phyloP scores from a whole-genome alignment of 345 rosid species.

The Hirschfeldia incana region DNA sequence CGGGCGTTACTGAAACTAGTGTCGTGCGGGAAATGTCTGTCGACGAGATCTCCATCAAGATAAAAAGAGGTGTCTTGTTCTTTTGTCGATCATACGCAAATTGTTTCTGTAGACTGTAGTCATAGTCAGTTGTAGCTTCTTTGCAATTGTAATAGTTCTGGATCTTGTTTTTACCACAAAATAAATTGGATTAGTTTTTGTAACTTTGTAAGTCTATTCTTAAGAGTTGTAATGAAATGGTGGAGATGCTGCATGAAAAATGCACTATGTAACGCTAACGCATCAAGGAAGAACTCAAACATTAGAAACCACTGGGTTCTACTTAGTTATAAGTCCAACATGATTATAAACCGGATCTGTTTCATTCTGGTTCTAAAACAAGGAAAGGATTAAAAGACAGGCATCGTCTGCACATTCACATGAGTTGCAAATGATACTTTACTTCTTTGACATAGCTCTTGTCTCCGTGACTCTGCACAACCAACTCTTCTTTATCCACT shows the following conservation, averaged over 20 bases:
- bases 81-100: slow-evolving; percentile 16
- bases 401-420: too few species aligned
- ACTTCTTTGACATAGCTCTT: too few species aligned
- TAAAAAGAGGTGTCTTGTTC: not conserved
- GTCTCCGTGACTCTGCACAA: too few species aligned
- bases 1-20: slow-evolving; percentile 70
- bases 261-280: not conserved
- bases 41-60: slow-evolving; percentile 61
- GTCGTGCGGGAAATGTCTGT: slow-evolving; percentile 77
- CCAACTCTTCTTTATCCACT: too few species aligned
- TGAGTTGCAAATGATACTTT: too few species aligned
- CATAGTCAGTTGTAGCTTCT: slow-evolving; percentile 30
- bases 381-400: not conserved
- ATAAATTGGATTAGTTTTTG: not conserved
- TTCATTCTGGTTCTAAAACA: too few species aligned
- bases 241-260: not conserved
- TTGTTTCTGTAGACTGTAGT: slow-evolving; percentile 19
- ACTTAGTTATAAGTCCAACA: too few species aligned
- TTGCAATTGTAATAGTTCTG: slow-evolving; percentile 12
- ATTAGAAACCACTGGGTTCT: not conserved
- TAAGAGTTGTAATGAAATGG: not conserved
- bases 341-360: too few species aligned
- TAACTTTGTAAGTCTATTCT: not conserved
- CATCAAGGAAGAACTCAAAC: not conserved
- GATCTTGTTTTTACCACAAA: slow-evolving; percentile 30